Evolutionary conservation across 345 rosid genomes (phyloP).

Genomic region (Noccaea bulbosa): DNA sequence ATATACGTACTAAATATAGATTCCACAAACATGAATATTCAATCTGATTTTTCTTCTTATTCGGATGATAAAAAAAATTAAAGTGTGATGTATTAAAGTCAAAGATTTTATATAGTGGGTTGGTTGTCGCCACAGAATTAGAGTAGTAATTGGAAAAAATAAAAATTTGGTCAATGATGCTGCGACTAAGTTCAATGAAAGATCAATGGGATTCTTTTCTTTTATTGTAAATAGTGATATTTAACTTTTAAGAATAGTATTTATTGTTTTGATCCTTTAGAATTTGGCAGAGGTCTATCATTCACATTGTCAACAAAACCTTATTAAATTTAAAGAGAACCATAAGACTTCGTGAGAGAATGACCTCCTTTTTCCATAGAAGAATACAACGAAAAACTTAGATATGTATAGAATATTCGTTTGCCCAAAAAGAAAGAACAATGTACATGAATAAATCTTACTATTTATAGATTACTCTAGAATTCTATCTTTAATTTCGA

Average conservation of each 20-base stretch:
- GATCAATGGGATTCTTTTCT: constrained; percentile 28
- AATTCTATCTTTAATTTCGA: background rate
- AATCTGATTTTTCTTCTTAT: background rate
- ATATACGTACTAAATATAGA: constrained; percentile 22
- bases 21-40: constrained; percentile 34
- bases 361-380: constrained; percentile 22
- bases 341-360: constrained; percentile 22
- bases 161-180: constrained; percentile 32
- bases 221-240: no score
- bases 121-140: constrained; percentile 27
- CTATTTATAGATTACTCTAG: constrained; percentile 2
- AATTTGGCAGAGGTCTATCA: constrained; percentile 32
- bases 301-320: constrained; percentile 15
- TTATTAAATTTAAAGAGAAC: background rate
- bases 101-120: constrained; percentile 36
- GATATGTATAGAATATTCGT: background rate
- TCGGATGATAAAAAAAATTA: constrained; percentile 20
- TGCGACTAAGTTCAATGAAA: constrained; percentile 41
- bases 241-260: background rate
- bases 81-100: constrained; percentile 30
- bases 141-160: constrained; percentile 4
- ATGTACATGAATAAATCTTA: background rate
- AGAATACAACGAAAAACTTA: background rate
- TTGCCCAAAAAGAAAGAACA: background rate
- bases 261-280: constrained; percentile 23